Evolutionary conservation across 148 eudicot genomes (phyloP).

Genomic region (Camellia sinensis): DNA sequence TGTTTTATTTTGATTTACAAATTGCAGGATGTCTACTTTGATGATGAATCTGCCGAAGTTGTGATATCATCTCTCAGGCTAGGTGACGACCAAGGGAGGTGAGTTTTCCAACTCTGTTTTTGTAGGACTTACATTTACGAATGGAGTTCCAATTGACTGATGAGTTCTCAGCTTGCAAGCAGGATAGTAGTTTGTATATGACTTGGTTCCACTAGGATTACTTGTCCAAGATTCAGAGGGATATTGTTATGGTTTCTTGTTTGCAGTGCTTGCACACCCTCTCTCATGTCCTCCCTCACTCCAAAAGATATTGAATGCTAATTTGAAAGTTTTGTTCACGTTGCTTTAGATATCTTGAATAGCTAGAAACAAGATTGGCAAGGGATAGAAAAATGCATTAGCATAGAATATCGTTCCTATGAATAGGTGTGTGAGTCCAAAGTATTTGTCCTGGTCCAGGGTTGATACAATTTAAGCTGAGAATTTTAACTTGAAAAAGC

Average conservation of each 20-base stretch:
- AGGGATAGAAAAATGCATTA: no score
- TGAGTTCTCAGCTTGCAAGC: background rate
- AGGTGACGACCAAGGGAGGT: conserved; percentile 98
- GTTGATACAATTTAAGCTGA: background rate
- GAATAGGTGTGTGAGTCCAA: background rate
- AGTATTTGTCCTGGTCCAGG: background rate
- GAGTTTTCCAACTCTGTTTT: conserved; percentile 22
- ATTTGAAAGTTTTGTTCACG: background rate
- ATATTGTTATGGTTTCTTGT: background rate
- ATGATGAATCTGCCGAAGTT: conserved; percentile 95
- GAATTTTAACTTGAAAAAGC: background rate
- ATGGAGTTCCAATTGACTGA: background rate
- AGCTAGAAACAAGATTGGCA: background rate
- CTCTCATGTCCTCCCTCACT: background rate
- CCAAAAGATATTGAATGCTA: background rate
- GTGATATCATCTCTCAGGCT: conserved; percentile 91
- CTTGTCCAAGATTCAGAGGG: background rate
- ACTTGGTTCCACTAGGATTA: background rate
- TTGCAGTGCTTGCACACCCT: background rate
- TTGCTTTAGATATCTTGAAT: background rate
- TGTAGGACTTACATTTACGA: background rate
- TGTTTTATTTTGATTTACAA: background rate
- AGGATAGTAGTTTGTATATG: background rate
- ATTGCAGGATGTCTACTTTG: conserved; percentile 86
- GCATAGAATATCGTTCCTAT: background rate